A percentile compares a stretch with the other conserved stretches of the same genome.
phyloP scores from a whole-genome alignment of 352 stramenopile species.

The Globisporangium polare region DNA sequence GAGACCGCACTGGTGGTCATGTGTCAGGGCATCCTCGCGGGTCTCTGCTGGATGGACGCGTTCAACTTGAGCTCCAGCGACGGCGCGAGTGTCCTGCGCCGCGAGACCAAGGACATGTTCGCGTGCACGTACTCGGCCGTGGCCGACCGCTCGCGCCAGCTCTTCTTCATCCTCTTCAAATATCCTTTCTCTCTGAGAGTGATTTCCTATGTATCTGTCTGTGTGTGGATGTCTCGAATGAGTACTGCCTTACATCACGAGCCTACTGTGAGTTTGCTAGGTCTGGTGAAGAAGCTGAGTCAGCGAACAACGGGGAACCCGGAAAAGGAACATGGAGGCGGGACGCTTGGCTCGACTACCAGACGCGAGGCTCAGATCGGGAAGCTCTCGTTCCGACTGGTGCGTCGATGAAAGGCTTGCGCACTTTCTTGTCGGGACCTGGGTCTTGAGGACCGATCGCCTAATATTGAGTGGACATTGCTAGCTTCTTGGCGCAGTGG shows the following conservation, averaged over 20 bases:
- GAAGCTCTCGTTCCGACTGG: slow-evolving; percentile 23
- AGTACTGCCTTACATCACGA: slow-evolving; percentile 14
- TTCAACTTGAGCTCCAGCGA: slow-evolving; percentile 40
- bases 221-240: no score
- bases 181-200: slow-evolving; percentile 45
- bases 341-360: not conserved
- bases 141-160: slow-evolving; percentile 46
- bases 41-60: slow-evolving; percentile 65
- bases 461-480: not conserved
- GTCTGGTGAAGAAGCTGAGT: slow-evolving; percentile 41
- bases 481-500: slow-evolving; percentile 32
- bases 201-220: no score
- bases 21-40: slow-evolving; percentile 45
- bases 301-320: not conserved
- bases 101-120: slow-evolving; percentile 19
- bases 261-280: slow-evolving; percentile 50
- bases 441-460: not conserved
- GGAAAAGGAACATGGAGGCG: not conserved
- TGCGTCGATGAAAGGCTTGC: slow-evolving; percentile 6
- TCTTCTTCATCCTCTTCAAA: slow-evolving; percentile 73
- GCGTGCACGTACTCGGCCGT: slow-evolving; percentile 53
- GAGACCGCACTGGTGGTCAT: slow-evolving; percentile 42
- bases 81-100: slow-evolving; percentile 5
- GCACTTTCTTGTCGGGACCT: no score
- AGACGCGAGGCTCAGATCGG: not conserved